Percentiles rank a stretch among this genome's conserved stretches.
Conservation (phyloP, 169 alveolate genomes). For the Cryptosporidium xiaoi region DNA sequence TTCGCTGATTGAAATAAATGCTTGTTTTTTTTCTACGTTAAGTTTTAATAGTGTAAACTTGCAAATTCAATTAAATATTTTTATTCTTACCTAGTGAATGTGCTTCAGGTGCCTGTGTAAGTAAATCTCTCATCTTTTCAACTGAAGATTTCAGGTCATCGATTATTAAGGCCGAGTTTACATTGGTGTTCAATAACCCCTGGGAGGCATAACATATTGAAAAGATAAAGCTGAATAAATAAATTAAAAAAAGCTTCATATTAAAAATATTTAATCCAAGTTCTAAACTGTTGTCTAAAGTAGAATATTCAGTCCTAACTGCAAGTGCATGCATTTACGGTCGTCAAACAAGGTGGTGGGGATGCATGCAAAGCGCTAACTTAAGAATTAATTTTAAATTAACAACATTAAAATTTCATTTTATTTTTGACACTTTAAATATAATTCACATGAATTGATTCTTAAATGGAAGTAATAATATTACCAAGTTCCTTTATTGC, state of each 20-base stretch:
- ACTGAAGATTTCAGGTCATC: slow-evolving; percentile 38
- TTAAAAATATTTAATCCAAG: background rate
- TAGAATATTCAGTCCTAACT: background rate
- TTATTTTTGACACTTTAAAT: background rate
- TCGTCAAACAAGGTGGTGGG: background rate
- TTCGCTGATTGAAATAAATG: slow-evolving; percentile 57
- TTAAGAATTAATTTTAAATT: background rate
- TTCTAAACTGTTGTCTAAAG: slow-evolving; percentile 4
- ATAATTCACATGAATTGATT: background rate
- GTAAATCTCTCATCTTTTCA: slow-evolving; percentile 52
- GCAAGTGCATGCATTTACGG: slow-evolving; percentile 44
- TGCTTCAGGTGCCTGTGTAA: slow-evolving; percentile 49
- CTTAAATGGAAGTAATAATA: background rate
- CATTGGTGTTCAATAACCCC: slow-evolving; percentile 22
- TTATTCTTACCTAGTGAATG: slow-evolving; percentile 28
- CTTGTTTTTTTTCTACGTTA: slow-evolving; percentile 43
- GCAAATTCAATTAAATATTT: background rate
- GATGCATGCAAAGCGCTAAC: background rate
- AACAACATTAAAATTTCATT: no score
- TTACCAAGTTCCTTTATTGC: slow-evolving; percentile 67
- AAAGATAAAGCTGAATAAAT: slow-evolving; percentile 12
- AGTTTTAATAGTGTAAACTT: background rate
- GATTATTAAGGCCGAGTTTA: background rate
- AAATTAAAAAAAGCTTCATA: slow-evolving; percentile 29
- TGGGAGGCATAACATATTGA: slow-evolving; percentile 14